Conservation (phyloP, 192 early-diverging fungal species). For the Rhizophagus prolifer region DNA sequence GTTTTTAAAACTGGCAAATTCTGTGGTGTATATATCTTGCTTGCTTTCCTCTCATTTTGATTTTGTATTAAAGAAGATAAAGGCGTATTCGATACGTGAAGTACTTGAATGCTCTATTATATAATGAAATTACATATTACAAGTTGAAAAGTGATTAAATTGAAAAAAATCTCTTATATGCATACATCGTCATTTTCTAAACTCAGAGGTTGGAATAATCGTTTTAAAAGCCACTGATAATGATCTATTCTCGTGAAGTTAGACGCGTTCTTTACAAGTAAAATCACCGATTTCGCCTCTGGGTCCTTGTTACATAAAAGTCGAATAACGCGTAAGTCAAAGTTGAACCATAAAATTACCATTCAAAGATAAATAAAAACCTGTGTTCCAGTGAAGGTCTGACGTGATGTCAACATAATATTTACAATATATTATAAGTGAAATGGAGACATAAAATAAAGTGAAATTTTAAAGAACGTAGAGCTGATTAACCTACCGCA, state of each 20-base stretch:
- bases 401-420: background rate
- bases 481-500: no score
- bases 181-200: constrained; percentile 33
- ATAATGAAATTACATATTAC: background rate
- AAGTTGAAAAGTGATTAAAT: background rate
- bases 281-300: constrained; percentile 34
- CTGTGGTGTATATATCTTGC: constrained; percentile 21
- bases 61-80: constrained; percentile 18
- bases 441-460: no score
- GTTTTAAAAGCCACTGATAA: constrained; percentile 40
- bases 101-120: constrained; percentile 20
- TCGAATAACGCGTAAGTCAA: background rate
- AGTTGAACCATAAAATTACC: background rate
- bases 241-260: constrained; percentile 34
- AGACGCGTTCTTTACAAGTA: constrained; percentile 28
- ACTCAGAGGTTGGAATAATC: constrained; percentile 35
- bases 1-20: constrained; percentile 12
- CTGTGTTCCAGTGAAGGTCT: background rate
- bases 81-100: constrained; percentile 13
- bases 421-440: background rate
- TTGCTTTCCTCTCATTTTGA: constrained; percentile 22
- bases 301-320: background rate
- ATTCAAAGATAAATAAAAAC: background rate
- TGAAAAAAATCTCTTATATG: background rate
- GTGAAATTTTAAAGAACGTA: no score